Percentiles rank a stretch among this genome's conserved stretches.
phyloP scores from a whole-genome alignment of 2,329 filamentous ascomycete species.

The Fusarium sp. region DNA sequence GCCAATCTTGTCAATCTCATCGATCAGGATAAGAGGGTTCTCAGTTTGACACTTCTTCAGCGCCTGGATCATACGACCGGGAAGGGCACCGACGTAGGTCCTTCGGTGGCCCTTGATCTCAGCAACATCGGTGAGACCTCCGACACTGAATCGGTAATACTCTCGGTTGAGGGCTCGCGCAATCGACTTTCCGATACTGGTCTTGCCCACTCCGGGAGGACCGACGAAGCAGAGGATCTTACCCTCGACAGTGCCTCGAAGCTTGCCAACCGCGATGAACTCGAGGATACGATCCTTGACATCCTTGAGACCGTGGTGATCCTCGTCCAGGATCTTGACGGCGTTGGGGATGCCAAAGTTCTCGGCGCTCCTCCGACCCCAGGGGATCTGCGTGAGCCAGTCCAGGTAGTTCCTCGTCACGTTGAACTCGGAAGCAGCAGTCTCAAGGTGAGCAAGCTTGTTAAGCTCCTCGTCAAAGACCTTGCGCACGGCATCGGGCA shows the following conservation, averaged over 20 bases:
- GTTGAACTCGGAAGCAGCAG: constrained; percentile 97
- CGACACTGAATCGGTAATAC: constrained; percentile 98
- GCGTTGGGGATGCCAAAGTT: constrained; percentile 97
- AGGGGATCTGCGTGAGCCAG: constrained; percentile 98
- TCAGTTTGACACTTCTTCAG: constrained; percentile 99
- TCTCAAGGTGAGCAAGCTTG: constrained; percentile 94
- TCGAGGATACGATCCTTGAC: constrained; percentile 98
- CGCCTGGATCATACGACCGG: constrained; percentile 96
- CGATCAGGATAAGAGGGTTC: constrained; percentile 95
- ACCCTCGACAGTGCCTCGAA: constrained; percentile 95
- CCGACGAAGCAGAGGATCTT: constrained; percentile 99
- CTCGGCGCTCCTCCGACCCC: constrained; percentile 94
- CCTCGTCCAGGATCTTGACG: constrained; percentile 90
- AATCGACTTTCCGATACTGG: constrained; percentile 98
- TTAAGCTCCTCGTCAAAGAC: constrained; percentile 99
- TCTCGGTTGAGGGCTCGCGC: constrained; percentile 93
- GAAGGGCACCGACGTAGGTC: constrained; percentile 95
- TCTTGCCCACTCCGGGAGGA: constrained; percentile 97
- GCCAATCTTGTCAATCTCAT: constrained; percentile 98
- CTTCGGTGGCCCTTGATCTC: constrained; percentile 98
- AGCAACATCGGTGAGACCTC: constrained; percentile 95
- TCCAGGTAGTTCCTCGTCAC: constrained; percentile 98
- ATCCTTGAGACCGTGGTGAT: constrained; percentile 96
- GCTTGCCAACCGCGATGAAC: constrained; percentile 97
- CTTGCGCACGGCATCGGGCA: constrained; percentile 97